Evolutionary conservation across 2,329 filamentous ascomycete genomes (phyloP), one percentile per base, ranked within the genome.

Genomic region (Ascochyta koolunga): DNA sequence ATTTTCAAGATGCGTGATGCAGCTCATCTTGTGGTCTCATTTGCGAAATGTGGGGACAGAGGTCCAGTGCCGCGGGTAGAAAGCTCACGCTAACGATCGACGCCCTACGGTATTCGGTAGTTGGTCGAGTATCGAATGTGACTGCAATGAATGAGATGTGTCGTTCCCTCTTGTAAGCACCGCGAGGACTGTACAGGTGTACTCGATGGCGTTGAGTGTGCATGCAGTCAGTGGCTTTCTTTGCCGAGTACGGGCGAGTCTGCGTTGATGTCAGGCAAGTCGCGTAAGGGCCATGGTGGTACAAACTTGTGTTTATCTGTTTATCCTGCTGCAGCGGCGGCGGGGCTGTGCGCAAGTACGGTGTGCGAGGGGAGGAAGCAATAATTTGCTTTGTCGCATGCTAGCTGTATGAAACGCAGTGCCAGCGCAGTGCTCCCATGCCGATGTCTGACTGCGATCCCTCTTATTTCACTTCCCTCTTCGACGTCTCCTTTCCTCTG

Each of bases 351-450:
- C 36, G 18, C 39, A 50, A 46, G 36, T 46, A 36, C 51, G 45
- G 45, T 54, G 51, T 50, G 50, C 40, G 22, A 49, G 46, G 40
- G 27, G 24, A 47, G 39, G 39, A 36, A 31, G 45, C 33, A 56
- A 60, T 56, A 59, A 64, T 58, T 64, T 65, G 56, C 57, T 50
- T 58, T 59, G 64, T 64, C 58, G 40, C 51, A 54, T 55, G 37
- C 54, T 58, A 22, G 59, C 38, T 29, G 18, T 48, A 27, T 62
- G 62, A 62, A 67, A 64, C 64, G 57, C 58, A 54, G 45, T 55
- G 58, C 53, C 53, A 47, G 46, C 46, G 58, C 58, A 55, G 33
- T 45, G 37, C 52, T 46, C 31, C 46, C 45, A 54, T 54, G 49
- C 52, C 55, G 48, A 46, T 41, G 47, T 55, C 58, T 51, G 51